Evolutionary conservation across 2,329 filamentous ascomycete genomes (phyloP), one percentile per base, ranked within the genome.

Genomic region (Xylaria sp.): DNA sequence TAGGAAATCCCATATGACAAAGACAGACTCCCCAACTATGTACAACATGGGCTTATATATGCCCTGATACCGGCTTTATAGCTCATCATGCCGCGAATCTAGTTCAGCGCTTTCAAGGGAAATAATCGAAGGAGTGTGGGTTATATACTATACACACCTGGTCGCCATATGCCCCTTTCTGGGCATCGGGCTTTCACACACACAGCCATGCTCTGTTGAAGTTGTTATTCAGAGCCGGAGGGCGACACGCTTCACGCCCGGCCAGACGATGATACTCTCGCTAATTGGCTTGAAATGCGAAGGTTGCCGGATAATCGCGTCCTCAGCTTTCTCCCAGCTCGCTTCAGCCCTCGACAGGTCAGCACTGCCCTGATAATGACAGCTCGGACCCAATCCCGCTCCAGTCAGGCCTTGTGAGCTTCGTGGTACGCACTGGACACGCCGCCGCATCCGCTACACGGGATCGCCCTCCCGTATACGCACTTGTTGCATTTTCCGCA

Each of bases 401-500:
- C 46, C 39, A 65, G 31, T 62, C 51, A 58, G n/a, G 39, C 39
- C 23, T 58, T 46, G 13, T 71, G 70, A 20, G 66, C 57, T 39
- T 63, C 61, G 57, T 72, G 71, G 28, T 72, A 72, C 18, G 62
- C 63, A 15, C 41, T 51, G 1, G 71, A 71, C 20, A 72, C 69
- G 2, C 71, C 71, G 50, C 71, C 71, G 58, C 71, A 72, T 44
- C 64, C 66, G 44, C 39, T 37, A 31, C 71, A 72, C 28, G 71
- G 66, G 34, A 69, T 48, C 10, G 12, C 64, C 28, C 31, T 64
- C 39, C 69, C 71, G 25, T 67, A 67, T 8, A 57, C 68, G 55
- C 71, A 72, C 31, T 72, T 72, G 61, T 69, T 66, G 62, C 71
- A 72, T 28, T 65, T 57, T 52, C 66, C 63, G 58, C 71, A 72